Evolutionary conservation across 2,329 filamentous ascomycete genomes (phyloP), one percentile per base, ranked within the genome.

Genomic region (Aspergillus spinulosporus): DNA sequence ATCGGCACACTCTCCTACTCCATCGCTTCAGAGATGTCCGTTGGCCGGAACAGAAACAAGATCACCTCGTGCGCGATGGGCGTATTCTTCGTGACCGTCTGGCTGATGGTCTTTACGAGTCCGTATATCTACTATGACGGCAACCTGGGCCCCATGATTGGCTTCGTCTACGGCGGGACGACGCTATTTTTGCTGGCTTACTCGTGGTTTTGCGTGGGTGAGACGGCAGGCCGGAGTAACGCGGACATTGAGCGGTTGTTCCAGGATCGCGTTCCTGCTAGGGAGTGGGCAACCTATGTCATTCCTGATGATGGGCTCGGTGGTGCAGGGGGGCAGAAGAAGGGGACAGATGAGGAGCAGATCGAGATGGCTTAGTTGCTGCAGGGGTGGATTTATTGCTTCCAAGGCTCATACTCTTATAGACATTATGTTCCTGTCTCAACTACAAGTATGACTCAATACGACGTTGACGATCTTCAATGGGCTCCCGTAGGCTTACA

Each of bases 31-130:
- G 78, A 81, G 59, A 77, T 79, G 73, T 74, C 78, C 0, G 76
- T 79, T 26, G 78, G 78, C 3, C 73, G 72, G 11, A 81, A 81
- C 64, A 68, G 76, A 48, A 78, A 78, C 63, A 78, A 79, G 63
- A 79, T 78, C 59, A 74, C 70, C n/a, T 68, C 74, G 6, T 69
- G 72, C 3, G 70, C 77, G 0, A 74, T 81, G 0, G 76, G 68
- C 2, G 72, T 66, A 4, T 80, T 80, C 67, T 80, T 60, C 44
- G 37, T 69, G 21, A 65, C 65, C 7, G 56, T 68, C 39, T 73
- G 71, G 70, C 61, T 66, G 39, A 65, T 71, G 36, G 63, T 64
- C 9, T 74, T 74, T 56, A 72, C 70, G 7, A 59, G 60, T 8
- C 71, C 70, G 1, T 74, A 74, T 52, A 59, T 74, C 42, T 74